phyloP scores from a whole-genome alignment of 1,284 basidiomycete species.

The Chalciporus sp. region DNA sequence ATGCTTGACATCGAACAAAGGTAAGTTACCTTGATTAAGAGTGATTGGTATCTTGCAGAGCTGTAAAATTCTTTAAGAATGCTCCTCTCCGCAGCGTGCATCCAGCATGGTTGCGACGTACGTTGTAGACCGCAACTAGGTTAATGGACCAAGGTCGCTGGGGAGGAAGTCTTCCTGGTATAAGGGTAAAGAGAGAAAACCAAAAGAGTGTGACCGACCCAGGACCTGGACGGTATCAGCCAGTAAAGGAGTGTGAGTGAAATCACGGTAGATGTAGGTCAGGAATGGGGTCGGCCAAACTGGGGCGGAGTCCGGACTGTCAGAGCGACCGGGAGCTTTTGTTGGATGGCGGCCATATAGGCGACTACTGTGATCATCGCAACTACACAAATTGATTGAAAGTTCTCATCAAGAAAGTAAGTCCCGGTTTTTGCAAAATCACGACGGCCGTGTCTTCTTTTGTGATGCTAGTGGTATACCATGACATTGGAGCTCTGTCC shows the following conservation, averaged over 20 bases:
- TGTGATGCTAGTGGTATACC: too few species aligned
- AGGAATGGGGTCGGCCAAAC: too few species aligned
- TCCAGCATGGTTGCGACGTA: constrained; percentile 6
- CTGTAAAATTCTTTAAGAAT: background rate
- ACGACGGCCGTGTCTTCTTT: too few species aligned
- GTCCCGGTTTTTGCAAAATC: too few species aligned
- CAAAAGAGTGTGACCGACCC: constrained; percentile 19
- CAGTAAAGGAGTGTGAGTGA: background rate
- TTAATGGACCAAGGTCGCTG: background rate
- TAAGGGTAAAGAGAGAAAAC: background rate
- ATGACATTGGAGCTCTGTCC: too few species aligned
- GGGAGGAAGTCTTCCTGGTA: background rate
- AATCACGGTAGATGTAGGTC: too few species aligned
- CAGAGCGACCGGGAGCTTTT: too few species aligned
- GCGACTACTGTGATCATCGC: too few species aligned
- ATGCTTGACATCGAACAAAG: background rate
- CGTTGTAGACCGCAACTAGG: background rate
- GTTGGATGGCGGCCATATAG: too few species aligned
- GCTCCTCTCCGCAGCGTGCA: background rate
- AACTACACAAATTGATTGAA: too few species aligned
- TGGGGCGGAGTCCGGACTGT: too few species aligned
- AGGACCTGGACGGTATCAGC: background rate
- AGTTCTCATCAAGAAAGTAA: too few species aligned
- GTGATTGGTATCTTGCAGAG: background rate
- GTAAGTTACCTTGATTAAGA: constrained; percentile 9